phyloP scores from a whole-genome alignment of 2,329 filamentous ascomycete species.

The Fusarium redolens region DNA sequence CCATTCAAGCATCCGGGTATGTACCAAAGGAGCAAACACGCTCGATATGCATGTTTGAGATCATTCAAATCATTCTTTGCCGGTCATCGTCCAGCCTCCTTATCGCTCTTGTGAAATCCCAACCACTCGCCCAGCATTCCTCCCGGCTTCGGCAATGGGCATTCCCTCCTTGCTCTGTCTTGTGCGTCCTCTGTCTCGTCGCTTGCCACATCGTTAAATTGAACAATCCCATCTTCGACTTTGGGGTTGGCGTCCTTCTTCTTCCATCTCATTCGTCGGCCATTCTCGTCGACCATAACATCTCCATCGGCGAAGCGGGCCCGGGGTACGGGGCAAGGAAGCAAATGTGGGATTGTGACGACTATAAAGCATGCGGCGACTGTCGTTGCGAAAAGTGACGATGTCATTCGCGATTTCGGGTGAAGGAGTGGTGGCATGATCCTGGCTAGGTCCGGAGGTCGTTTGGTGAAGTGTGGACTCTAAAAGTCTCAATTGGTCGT shows the following conservation, averaged over 20 bases:
- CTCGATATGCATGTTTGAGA: neutral
- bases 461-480: constrained; percentile 31
- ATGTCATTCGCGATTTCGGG: constrained; percentile 92
- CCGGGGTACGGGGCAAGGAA: constrained; percentile 89
- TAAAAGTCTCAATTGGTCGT: constrained; percentile 45
- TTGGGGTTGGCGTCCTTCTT: constrained; percentile 52
- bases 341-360: constrained; percentile 87
- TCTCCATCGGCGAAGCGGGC: constrained; percentile 79
- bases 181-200: constrained; percentile 51
- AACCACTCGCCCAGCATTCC: constrained; percentile 81
- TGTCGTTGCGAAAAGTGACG: constrained; percentile 94
- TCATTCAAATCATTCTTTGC: constrained; percentile 12
- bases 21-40: neutral
- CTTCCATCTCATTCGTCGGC: constrained; percentile 58
- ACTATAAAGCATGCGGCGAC: constrained; percentile 91
- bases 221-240: constrained; percentile 60
- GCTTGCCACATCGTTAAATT: constrained; percentile 56
- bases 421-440: constrained; percentile 90
- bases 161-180: constrained; percentile 73
- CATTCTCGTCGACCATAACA: constrained; percentile 58
- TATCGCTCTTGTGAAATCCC: constrained; percentile 67
- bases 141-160: constrained; percentile 90
- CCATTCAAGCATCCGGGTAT: neutral
- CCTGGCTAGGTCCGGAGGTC: constrained; percentile 14
- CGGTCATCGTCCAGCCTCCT: constrained; percentile 42